phyloP scores from a whole-genome alignment of 441 rosid genomes.

The Pelargonium australe region DNA sequence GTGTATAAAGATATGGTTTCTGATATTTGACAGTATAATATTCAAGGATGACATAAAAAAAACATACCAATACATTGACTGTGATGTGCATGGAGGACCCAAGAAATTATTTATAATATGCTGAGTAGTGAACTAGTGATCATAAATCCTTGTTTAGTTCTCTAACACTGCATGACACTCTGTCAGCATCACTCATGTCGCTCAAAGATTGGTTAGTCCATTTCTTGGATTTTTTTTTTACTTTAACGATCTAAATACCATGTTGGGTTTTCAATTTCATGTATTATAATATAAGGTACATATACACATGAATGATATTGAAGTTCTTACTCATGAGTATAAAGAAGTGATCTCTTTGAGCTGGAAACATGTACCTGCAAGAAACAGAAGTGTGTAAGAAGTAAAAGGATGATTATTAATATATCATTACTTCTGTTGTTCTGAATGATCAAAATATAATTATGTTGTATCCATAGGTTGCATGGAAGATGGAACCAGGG shows the following conservation, averaged over 20 bases:
- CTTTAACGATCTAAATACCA: neutral
- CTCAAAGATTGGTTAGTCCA: neutral
- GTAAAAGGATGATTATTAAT: slow-evolving; percentile 52
- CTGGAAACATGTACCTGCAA: slow-evolving; percentile 43
- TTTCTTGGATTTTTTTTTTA: neutral
- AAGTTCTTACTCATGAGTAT: slow-evolving; percentile 1
- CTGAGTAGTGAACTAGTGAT: neutral
- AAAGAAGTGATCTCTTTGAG: neutral
- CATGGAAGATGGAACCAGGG: slow-evolving; percentile 40
- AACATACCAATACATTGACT: neutral
- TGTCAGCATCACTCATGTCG: neutral
- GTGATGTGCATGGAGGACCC: neutral
- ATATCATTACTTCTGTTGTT: slow-evolving; percentile 52
- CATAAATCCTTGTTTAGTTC: neutral
- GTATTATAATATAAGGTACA: neutral
- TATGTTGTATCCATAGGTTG: slow-evolving; percentile 30
- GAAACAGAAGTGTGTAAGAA: slow-evolving; percentile 32
- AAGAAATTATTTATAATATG: neutral
- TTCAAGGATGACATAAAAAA: neutral
- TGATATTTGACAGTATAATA: neutral
- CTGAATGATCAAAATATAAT: slow-evolving; percentile 48
- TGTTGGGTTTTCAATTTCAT: neutral
- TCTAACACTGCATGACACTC: neutral
- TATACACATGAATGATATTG: slow-evolving; percentile 5
- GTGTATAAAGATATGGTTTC: neutral